phyloP scores from a whole-genome alignment of 202 grass and related monocot species.

The Carex arenaria region DNA sequence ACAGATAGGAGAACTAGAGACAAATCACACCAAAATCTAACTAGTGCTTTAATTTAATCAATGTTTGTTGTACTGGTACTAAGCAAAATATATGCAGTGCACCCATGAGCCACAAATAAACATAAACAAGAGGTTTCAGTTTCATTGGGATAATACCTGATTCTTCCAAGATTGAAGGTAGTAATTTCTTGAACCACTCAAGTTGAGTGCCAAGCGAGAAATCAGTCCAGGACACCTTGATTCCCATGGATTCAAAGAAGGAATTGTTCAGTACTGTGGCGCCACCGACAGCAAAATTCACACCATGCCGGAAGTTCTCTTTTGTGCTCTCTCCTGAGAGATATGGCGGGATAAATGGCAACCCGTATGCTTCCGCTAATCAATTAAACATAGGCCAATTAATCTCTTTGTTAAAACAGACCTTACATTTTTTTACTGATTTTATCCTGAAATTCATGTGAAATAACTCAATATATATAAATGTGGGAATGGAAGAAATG shows the following conservation, averaged over 20 bases:
- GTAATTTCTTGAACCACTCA: conserved; percentile 58
- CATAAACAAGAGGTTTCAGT: neutral
- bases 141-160: conserved; percentile 1
- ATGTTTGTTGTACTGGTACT: no score
- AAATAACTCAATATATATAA: neutral
- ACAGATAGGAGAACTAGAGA: no score
- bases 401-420: neutral
- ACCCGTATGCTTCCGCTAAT: conserved; percentile 52
- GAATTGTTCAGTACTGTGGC: conserved; percentile 54
- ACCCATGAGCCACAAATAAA: neutral
- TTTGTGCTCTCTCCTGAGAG: conserved; percentile 26
- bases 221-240: conserved; percentile 14
- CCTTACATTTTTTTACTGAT: no score
- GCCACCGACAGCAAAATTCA: conserved; percentile 80
- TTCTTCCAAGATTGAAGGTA: conserved; percentile 28
- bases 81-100: no score
- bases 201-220: conserved; percentile 54
- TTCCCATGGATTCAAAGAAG: conserved; percentile 52
- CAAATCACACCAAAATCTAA: no score
- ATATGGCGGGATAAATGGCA: conserved; percentile 58
- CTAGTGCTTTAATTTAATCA: no score
- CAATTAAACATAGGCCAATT: neutral
- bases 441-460: neutral
- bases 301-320: conserved; percentile 40
- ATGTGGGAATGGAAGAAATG: no score